phyloP scores from a whole-genome alignment of 1,284 basidiomycete genomes.

The Cutaneotrichosporon cutaneum region DNA sequence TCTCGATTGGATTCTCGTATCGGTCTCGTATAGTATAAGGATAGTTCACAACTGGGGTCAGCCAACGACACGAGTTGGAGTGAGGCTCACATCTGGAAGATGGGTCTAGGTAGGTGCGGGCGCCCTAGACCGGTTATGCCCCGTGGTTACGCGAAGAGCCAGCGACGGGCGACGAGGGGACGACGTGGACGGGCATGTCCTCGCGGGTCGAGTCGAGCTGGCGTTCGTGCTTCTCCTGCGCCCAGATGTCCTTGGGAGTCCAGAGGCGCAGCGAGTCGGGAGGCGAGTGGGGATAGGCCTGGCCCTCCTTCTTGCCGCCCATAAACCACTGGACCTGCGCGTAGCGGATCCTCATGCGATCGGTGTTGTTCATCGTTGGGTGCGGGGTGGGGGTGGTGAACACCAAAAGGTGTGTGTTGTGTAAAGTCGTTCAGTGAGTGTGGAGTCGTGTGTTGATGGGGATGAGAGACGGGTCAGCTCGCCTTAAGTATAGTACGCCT shows the following conservation, averaged over 20 bases:
- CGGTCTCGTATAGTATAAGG: not conserved
- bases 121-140: not conserved
- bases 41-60: not conserved
- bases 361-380: conserved; percentile 1
- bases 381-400: not conserved
- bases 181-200: not conserved
- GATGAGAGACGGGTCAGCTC: not conserved
- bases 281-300: conserved; percentile 1
- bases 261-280: conserved; percentile 3
- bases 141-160: not conserved
- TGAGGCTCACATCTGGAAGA: not conserved
- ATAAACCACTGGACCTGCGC: not conserved
- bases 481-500: not conserved
- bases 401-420: not conserved
- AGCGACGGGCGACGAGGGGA: not conserved
- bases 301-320: not conserved
- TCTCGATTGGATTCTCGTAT: too few species aligned
- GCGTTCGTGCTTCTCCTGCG: not conserved
- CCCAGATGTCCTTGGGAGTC: conserved; percentile 1
- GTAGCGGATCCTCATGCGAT: not conserved
- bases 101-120: not conserved
- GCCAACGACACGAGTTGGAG: not conserved
- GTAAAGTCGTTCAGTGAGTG: not conserved
- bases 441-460: not conserved
- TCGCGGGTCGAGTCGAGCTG: not conserved